These are phyloP conservation scores for Ichthyophthirius multifiliis DNA, from an alignment of 169 alveolate genomes.

Conservation along the genomic window DNA sequence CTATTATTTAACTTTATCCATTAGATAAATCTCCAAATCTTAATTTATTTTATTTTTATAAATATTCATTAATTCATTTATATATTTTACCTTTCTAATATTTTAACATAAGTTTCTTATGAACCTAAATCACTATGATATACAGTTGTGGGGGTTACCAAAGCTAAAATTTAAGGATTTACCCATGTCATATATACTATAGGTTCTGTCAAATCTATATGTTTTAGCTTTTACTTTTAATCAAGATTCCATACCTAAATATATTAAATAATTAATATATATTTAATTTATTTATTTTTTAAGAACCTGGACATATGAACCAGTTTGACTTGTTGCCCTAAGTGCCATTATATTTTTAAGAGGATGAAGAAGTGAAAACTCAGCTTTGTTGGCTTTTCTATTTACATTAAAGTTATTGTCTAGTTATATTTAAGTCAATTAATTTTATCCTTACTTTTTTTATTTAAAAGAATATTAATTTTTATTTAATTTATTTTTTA, in stretches of 20 bases:
- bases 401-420: neutral
- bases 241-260: slow-evolving; percentile 95
- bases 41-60: no score
- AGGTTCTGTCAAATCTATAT: slow-evolving; percentile 89
- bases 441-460: neutral
- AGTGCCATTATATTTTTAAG: slow-evolving; percentile 92
- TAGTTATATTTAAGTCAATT: neutral
- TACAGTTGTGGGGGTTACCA: slow-evolving; percentile 90
- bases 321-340: slow-evolving; percentile 77
- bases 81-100: slow-evolving; percentile 90
- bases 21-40: slow-evolving; percentile 87
- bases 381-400: slow-evolving; percentile 96
- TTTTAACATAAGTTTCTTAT: slow-evolving; percentile 77
- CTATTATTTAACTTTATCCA: slow-evolving; percentile 89
- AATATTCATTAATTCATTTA: no score
- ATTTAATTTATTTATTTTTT: no score
- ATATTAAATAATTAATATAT: no score
- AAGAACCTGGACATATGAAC: slow-evolving; percentile 27
- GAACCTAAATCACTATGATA: slow-evolving; percentile 88
- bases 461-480: neutral
- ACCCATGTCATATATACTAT: slow-evolving; percentile 96
- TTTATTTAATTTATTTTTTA: neutral
- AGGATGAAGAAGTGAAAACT: slow-evolving; percentile 96
- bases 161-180: slow-evolving; percentile 86
- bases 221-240: slow-evolving; percentile 91